These are phyloP conservation scores for Chlamydomonas asymmetrica DNA, from an alignment of 139 green algal genomes.

Conservation along the genomic window DNA sequence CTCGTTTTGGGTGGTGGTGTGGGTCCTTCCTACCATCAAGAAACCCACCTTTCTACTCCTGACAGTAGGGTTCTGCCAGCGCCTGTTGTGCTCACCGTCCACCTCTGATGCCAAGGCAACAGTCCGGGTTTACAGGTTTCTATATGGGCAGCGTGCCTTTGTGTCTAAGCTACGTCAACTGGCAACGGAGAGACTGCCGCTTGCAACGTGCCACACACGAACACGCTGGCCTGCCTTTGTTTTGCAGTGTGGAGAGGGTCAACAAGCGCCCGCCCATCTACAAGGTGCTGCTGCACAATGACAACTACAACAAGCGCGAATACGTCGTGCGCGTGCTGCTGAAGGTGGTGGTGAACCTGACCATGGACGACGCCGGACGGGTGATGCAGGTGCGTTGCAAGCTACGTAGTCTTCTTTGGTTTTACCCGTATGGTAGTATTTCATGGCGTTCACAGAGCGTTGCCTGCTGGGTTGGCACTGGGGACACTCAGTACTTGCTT, in stretches of 20 bases:
- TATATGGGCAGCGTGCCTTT: neutral
- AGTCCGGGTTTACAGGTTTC: too few species aligned
- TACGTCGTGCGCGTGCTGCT: conserved; percentile 92
- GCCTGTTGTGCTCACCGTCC: too few species aligned
- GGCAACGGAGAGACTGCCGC: too few species aligned
- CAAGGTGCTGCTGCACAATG: conserved; percentile 81
- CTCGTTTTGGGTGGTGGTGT: too few species aligned
- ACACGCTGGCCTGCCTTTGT: too few species aligned
- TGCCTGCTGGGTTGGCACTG: neutral
- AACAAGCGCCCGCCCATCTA: conserved; percentile 77
- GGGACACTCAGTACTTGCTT: neutral
- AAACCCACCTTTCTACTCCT: too few species aligned
- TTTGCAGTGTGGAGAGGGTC: conserved; percentile 34
- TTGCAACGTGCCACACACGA: too few species aligned
- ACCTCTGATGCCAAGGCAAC: too few species aligned
- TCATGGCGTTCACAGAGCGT: neutral
- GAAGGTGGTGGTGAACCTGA: conserved; percentile 82
- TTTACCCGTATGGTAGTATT: neutral
- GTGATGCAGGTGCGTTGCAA: conserved; percentile 75
- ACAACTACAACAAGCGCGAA: conserved; percentile 90
- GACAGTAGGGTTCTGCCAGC: too few species aligned
- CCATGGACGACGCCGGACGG: conserved; percentile 84
- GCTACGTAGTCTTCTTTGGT: neutral
- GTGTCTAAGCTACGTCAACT: neutral
- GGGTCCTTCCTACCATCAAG: too few species aligned